A percentile compares a stretch with the other conserved stretches of the same genome.
Evolutionary conservation across 129 eudicot species (phyloP).

Genomic region (Deinandra increscens): DNA sequence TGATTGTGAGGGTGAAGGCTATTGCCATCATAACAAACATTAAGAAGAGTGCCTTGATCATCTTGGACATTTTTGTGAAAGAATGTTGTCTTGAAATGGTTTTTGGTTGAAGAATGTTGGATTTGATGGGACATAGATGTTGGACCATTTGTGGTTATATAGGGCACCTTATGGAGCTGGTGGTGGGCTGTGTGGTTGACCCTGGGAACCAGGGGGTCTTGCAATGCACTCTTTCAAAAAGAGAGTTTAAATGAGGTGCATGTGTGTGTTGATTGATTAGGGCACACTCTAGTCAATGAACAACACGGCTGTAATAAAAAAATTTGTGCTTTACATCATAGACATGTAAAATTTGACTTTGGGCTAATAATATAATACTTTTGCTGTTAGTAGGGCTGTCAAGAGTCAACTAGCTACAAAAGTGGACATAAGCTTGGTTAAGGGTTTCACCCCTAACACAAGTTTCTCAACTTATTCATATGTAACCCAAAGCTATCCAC

Average conservation of each 20-base stretch:
- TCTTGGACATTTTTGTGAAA: constrained; percentile 27
- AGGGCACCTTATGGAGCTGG: neutral
- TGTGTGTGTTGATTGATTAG: too few species aligned
- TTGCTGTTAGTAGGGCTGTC: neutral
- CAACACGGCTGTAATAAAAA: too few species aligned
- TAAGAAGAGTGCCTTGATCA: constrained; percentile 33
- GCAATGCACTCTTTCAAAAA: constrained; percentile 25
- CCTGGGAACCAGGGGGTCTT: constrained; percentile 11
- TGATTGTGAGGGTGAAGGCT: constrained; percentile 39
- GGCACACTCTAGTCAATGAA: too few species aligned
- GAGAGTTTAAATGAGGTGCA: constrained; percentile 10
- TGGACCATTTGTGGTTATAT: constrained; percentile 3
- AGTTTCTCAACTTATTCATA: too few species aligned
- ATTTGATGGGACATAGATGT: neutral
- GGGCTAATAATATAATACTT: neutral
- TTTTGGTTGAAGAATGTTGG: neutral
- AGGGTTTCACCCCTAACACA: too few species aligned
- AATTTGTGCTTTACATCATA: neutral
- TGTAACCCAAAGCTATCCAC: too few species aligned
- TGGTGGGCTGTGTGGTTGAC: constrained; percentile 24
- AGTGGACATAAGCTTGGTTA: too few species aligned
- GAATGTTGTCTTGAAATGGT: neutral
- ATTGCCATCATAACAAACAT: constrained; percentile 38
- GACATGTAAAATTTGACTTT: constrained; percentile 7
- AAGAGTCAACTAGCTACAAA: too few species aligned